These are phyloP conservation scores for Astrothelium macrocarpum DNA, from an alignment of 495 filamentous ascomycete genomes.

Conservation along the genomic window DNA sequence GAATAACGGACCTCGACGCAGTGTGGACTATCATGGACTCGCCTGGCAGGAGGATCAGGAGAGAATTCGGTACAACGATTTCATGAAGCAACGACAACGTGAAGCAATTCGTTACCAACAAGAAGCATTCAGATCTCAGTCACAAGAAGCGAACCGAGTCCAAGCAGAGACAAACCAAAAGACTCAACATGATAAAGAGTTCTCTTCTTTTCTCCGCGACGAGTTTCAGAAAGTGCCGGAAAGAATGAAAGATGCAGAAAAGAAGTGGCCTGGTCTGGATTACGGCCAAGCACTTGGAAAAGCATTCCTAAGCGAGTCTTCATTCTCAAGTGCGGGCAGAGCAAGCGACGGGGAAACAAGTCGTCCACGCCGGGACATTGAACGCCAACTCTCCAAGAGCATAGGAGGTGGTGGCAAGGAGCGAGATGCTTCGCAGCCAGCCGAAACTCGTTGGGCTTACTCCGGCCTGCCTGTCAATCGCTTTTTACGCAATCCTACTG, in stretches of 20 bases:
- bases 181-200: not conserved
- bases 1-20: not conserved
- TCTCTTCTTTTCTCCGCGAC: not conserved
- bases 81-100: not conserved
- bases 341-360: not conserved
- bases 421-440: not conserved
- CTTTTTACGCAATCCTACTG: not conserved
- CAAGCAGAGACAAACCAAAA: not conserved
- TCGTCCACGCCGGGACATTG: not conserved
- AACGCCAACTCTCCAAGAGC: not conserved
- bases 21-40: not conserved
- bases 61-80: not conserved
- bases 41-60: not conserved
- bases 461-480: not conserved
- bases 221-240: not conserved
- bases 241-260: not conserved
- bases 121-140: not conserved
- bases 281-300: not conserved
- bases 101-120: not conserved
- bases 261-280: not conserved
- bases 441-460: not conserved
- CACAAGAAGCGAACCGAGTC: not conserved
- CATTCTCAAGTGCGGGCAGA: not conserved
- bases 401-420: not conserved
- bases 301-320: not conserved